These are phyloP conservation scores for Mucor circinelloides DNA, from an alignment of 371 early-diverging fungal genomes.

Conservation along the genomic window DNA sequence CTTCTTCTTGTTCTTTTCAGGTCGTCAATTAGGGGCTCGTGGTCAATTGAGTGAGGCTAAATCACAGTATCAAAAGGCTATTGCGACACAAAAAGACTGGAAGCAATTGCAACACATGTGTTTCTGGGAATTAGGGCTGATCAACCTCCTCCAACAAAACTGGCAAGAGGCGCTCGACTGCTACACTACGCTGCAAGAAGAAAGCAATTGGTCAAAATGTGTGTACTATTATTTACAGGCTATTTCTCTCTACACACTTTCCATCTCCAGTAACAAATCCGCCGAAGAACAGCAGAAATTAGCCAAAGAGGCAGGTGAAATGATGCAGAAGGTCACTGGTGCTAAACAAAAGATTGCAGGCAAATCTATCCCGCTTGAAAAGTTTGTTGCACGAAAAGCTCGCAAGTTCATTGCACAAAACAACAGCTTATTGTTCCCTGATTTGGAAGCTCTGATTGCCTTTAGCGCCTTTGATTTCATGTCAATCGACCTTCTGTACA, in stretches of 20 bases:
- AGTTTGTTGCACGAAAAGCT: conserved; percentile 76
- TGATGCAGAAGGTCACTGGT: conserved; percentile 63
- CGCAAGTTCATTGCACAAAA: conserved; percentile 68
- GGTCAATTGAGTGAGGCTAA: conserved; percentile 56
- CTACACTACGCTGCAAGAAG: conserved; percentile 58
- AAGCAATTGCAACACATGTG: conserved; percentile 77
- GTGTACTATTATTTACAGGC: conserved; percentile 72
- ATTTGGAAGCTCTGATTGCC: conserved; percentile 70
- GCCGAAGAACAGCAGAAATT: conserved; percentile 8
- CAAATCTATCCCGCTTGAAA: conserved; percentile 78
- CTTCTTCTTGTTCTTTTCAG: conserved; percentile 68
- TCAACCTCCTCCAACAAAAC: conserved; percentile 48
- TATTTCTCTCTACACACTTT: conserved; percentile 46
- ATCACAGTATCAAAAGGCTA: conserved; percentile 47
- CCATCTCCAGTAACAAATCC: not conserved
- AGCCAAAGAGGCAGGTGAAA: conserved; percentile 21
- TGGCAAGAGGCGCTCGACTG: conserved; percentile 57
- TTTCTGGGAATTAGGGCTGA: conserved; percentile 73
- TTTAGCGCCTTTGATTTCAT: conserved; percentile 68
- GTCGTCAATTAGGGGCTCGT: conserved; percentile 54
- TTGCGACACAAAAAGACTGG: conserved; percentile 67
- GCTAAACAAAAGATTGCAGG: conserved; percentile 76
- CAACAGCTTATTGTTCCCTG: conserved; percentile 63
- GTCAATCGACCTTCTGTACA: conserved; percentile 43
- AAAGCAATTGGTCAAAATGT: conserved; percentile 81